Percentiles rank a stretch among this genome's conserved stretches.
phyloP scores from a whole-genome alignment of 2,329 filamentous ascomycete species.

The Magnaporthiopsis rhizophila region DNA sequence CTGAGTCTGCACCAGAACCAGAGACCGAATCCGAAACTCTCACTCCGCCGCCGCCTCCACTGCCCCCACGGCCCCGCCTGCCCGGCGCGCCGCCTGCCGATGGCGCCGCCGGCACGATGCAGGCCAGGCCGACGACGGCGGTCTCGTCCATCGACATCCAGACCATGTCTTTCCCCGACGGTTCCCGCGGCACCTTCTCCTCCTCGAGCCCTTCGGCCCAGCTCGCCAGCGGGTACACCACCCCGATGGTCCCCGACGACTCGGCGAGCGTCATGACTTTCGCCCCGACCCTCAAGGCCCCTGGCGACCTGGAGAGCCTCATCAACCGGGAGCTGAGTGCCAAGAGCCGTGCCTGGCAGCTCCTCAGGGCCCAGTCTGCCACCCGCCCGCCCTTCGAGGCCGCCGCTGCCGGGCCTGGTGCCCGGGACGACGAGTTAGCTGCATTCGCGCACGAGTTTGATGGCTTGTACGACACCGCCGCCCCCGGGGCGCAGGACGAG shows the following conservation, averaged over 20 bases:
- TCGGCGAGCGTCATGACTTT: conserved; percentile 59
- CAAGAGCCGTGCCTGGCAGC: conserved; percentile 60
- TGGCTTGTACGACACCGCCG: conserved; percentile 23
- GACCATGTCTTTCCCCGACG: conserved; percentile 65
- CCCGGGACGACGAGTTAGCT: conserved; percentile 46
- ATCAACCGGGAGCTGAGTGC: conserved; percentile 62
- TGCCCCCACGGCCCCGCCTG: conserved; percentile 42
- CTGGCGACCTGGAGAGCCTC: conserved; percentile 72
- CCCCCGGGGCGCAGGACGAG: conserved; percentile 33
- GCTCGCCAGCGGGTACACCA: conserved; percentile 33
- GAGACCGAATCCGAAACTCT: background rate
- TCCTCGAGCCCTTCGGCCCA: conserved; percentile 26
- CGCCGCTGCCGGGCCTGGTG: conserved; percentile 14
- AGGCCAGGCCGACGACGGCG: conserved; percentile 72
- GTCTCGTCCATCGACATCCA: conserved; percentile 75
- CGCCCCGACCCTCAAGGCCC: conserved; percentile 52
- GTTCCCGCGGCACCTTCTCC: conserved; percentile 56
- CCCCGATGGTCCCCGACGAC: conserved; percentile 41
- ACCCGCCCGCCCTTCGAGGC: conserved; percentile 52
- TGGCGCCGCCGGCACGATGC: conserved; percentile 22
- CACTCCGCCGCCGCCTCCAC: conserved; percentile 36
- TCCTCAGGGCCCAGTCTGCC: conserved; percentile 55
- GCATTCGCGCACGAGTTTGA: conserved; percentile 75
- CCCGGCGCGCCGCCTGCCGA: conserved; percentile 21
- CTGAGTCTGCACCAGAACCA: background rate